Evolutionary conservation across 140 eudicot species (phyloP), one percentile per base, ranked within the genome.

Genomic region (Stevia rebaudiana): DNA sequence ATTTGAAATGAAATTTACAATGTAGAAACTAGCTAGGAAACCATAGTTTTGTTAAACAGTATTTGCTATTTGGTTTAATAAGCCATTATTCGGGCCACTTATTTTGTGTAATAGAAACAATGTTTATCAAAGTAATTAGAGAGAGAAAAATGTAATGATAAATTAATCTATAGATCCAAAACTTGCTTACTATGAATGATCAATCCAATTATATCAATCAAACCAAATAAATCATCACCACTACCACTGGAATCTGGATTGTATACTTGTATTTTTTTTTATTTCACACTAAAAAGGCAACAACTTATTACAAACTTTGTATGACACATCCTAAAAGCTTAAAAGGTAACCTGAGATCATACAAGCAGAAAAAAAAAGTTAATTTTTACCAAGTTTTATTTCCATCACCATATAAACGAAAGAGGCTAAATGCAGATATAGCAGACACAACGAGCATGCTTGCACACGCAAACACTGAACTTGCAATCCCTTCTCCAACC

Each of bases 341-440:
- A 46, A 52, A 11, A 25, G 17, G 12, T 54, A 12, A 50, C 6
- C 31, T 0, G 44, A 40, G 44, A 4, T 40, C 11, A 40, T 11
- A 40, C 15, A 40, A 40, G 15, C 9, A 40, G 11, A 37, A 9
- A 37, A 37, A 0, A 8, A 37, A 3, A 13, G 40, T 35, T 35
- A 35, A 9, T 15, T 46, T 16, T 8, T 46, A 46, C 41, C 61
- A 54, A 54, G 41, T 41, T 30, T 28, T 28, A n/a, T n/a, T 28
- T 36, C 41, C 39, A 12, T 67, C 84, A 35, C 91, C 95, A 35
- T 87, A 92, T 80, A 92, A 65, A 11, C 98, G 95, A 43, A 92
- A 92, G 71, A 92, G 83, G 68, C 87, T 79, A 65, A 85, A 92
- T 15, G 94, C 94, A 0, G 98, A 92, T 35, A 92, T 79, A 33